Evolutionary conservation across 2,329 filamentous ascomycete genomes (phyloP).

Genomic region (Diplodia intermedia): DNA sequence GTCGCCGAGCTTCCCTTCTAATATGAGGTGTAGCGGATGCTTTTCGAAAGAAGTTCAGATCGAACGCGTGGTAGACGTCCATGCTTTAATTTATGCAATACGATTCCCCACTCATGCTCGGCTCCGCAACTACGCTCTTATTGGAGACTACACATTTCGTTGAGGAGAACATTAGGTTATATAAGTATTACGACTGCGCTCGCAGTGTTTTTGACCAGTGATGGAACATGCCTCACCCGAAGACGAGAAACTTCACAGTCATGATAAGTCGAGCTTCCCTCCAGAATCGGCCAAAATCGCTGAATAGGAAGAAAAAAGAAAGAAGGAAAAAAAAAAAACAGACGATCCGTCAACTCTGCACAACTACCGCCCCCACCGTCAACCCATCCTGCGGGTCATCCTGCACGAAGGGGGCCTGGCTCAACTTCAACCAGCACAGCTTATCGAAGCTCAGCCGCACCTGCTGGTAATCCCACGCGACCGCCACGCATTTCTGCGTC

Average conservation of each 20-base stretch:
- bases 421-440: constrained; percentile 21
- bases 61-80: neutral
- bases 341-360: constrained; percentile 6
- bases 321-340: neutral
- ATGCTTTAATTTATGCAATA: too few relatives aligned
- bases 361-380: constrained; percentile 10
- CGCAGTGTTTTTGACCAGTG: neutral
- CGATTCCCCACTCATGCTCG: neutral
- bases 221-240: too few relatives aligned
- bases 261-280: too few relatives aligned
- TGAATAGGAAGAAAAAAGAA: too few relatives aligned
- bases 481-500: constrained; percentile 22
- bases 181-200: neutral
- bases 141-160: neutral
- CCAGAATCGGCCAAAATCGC: neutral
- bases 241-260: too few relatives aligned
- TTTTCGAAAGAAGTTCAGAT: constrained; percentile 6
- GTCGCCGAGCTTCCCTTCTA: neutral
- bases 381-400: constrained; percentile 18
- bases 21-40: constrained; percentile 9
- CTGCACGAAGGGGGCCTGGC: constrained; percentile 1
- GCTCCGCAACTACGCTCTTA: neutral
- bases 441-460: constrained; percentile 27
- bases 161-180: neutral
- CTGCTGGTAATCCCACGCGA: constrained; percentile 27